Evolutionary conservation across 2,329 filamentous ascomycete species (phyloP), one percentile per base, ranked within the genome.

Genomic region (Ophiocordyceps robertsii): DNA sequence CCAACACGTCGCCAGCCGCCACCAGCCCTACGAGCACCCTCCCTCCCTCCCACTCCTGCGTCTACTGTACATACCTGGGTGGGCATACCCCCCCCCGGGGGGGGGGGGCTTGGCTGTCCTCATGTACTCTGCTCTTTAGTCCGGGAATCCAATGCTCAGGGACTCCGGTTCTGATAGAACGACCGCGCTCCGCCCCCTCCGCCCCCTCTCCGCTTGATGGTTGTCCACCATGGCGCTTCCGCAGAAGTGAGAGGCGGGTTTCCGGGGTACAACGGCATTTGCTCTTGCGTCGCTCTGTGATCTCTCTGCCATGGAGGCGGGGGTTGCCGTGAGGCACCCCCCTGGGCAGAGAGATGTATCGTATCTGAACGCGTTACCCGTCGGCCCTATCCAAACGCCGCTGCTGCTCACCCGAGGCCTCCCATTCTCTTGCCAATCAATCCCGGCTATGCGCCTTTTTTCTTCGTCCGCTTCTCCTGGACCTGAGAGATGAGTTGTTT

Each of bases 81-180:
- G 12, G 7, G 31, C 31, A 33, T 16, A 9, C 33, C 3, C n/a
- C 3, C 33, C 3, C 4, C 9, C 13, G 8, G n/a, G n/a, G n/a
- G n/a, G n/a, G n/a, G n/a, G n/a, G n/a, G n/a, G 7, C 32, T 13
- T 35, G 4, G 32, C 8, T 8, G 14, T 14, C 14, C 13, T 39
- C 43, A 72, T 79, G 73, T 79, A 68, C 72, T 76, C 73, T 62
- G 68, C 68, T 69, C 67, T 72, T 74, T 78, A 79, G 75, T 77
- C 74, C 73, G 53, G 63, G 63, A 62, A 66, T 69, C 72, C 70
- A 77, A 71, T 57, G 59, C 67, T 75, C 64, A 68, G 63, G 66
- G 67, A 68, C 65, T 64, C 60, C 69, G 69, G 72, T 62, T 79
- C 75, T 79, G 75, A 77, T 65, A 75, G 69, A 74, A 70, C 69